Conservation (phyloP, 1,139 yeast species). For the Pichia sp. region DNA sequence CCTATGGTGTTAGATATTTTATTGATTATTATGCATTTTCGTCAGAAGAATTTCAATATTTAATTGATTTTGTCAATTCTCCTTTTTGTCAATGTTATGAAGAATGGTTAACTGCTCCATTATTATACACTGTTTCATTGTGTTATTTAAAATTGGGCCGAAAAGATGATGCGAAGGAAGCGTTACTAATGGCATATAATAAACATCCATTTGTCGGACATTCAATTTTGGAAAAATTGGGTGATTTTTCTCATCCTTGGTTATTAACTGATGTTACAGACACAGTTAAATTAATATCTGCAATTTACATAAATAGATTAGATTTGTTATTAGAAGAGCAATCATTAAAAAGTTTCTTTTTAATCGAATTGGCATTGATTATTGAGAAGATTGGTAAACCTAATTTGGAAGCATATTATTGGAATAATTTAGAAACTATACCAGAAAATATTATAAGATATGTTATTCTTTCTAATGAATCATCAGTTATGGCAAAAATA, state of each 20-base stretch:
- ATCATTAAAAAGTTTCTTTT: slow-evolving; percentile 41
- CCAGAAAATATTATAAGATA: slow-evolving; percentile 61
- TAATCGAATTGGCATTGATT: slow-evolving; percentile 37
- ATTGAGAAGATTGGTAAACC: slow-evolving; percentile 27
- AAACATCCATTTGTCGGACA: slow-evolving; percentile 57
- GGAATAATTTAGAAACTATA: slow-evolving; percentile 29
- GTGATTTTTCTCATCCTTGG: slow-evolving; percentile 20
- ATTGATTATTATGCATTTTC: slow-evolving; percentile 73
- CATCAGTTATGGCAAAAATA: slow-evolving; percentile 59
- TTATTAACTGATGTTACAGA: slow-evolving; percentile 19
- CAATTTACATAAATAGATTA: slow-evolving; percentile 50
- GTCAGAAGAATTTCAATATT: slow-evolving; percentile 58
- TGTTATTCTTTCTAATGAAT: slow-evolving; percentile 65
- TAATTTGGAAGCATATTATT: slow-evolving; percentile 14
- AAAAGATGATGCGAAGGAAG: slow-evolving; percentile 38
- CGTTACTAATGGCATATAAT: slow-evolving; percentile 45
- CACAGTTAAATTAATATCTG: slow-evolving; percentile 35
- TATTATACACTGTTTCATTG: slow-evolving; percentile 60
- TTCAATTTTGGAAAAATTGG: slow-evolving; percentile 39
- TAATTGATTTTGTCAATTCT: slow-evolving; percentile 50
- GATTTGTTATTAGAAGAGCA: slow-evolving; percentile 43
- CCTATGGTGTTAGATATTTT: slow-evolving; percentile 75
- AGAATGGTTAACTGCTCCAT: slow-evolving; percentile 70
- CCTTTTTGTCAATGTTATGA: slow-evolving; percentile 51
- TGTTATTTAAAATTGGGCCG: slow-evolving; percentile 45